Evolutionary conservation across 768 basidiomycete genomes (phyloP).

Genomic region (Phlebiopsis gigantea): DNA sequence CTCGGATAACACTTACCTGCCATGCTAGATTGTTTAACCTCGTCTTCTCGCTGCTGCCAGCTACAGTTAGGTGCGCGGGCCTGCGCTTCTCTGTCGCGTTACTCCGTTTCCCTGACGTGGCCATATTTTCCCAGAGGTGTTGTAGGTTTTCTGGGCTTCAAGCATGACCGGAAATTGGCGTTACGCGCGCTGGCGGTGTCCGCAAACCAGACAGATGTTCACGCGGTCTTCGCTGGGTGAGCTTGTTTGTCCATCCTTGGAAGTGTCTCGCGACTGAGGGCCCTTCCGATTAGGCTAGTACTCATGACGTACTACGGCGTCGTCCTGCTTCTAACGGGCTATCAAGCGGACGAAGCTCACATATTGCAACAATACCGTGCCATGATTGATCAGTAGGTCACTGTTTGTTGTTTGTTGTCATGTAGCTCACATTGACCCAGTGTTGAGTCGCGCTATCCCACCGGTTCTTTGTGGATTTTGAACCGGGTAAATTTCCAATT

Average conservation of each 20-base stretch:
- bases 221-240: slow-evolving; percentile 73
- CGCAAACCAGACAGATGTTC: slow-evolving; percentile 62
- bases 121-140: slow-evolving; percentile 41
- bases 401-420: background rate
- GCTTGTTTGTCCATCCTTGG: slow-evolving; percentile 18
- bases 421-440: slow-evolving; percentile 26
- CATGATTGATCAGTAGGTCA: slow-evolving; percentile 56
- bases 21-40: slow-evolving; percentile 74
- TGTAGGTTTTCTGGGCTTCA: slow-evolving; percentile 74
- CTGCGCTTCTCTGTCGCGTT: background rate
- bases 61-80: slow-evolving; percentile 55
- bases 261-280: background rate
- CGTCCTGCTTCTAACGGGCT: slow-evolving; percentile 66
- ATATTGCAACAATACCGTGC: slow-evolving; percentile 58
- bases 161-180: slow-evolving; percentile 63
- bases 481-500: slow-evolving; percentile 44
- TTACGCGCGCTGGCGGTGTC: slow-evolving; percentile 65
- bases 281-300: slow-evolving; percentile 42
- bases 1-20: slow-evolving; percentile 5
- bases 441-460: slow-evolving; percentile 52
- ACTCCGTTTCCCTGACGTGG: background rate
- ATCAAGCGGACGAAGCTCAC: slow-evolving; percentile 66
- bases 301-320: slow-evolving; percentile 79
- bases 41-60: slow-evolving; percentile 71
- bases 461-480: slow-evolving; percentile 68